Evolutionary conservation across 768 basidiomycete species (phyloP).

Genomic region (Collybia mongolica): DNA sequence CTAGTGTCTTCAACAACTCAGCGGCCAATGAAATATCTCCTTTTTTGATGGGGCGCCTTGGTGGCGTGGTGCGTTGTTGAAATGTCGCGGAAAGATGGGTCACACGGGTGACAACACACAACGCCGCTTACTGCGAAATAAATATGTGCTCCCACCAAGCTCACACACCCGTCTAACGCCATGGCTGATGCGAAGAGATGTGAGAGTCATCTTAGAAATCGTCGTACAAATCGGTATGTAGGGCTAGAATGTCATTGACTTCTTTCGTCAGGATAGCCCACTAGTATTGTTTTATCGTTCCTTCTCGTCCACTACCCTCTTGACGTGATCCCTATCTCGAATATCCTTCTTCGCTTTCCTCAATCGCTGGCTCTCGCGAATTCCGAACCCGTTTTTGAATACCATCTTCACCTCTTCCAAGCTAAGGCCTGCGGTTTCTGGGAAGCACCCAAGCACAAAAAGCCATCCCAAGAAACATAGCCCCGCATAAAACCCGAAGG

Average conservation of each 20-base stretch:
- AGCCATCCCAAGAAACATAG: constrained; percentile 68
- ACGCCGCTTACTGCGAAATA: too few species aligned
- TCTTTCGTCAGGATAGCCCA: neutral
- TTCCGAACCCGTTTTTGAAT: constrained; percentile 65
- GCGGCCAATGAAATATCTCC: too few species aligned
- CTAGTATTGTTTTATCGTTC: too few species aligned
- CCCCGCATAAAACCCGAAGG: constrained; percentile 77
- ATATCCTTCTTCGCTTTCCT: constrained; percentile 44
- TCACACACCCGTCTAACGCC: too few species aligned
- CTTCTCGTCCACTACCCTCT: constrained; percentile 2
- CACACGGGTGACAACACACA: too few species aligned
- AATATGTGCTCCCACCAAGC: too few species aligned
- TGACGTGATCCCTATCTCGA: constrained; percentile 26
- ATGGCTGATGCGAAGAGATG: too few species aligned
- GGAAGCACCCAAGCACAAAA: constrained; percentile 71
- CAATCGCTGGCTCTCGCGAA: constrained; percentile 52
- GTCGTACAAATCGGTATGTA: neutral
- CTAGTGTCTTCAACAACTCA: too few species aligned
- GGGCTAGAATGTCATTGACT: neutral
- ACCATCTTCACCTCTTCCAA: constrained; percentile 66
- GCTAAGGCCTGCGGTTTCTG: constrained; percentile 76
- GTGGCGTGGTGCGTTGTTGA: too few species aligned
- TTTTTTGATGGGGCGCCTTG: too few species aligned
- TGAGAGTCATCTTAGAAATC: too few species aligned
- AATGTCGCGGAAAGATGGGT: too few species aligned